A percentile compares a stretch with the other conserved stretches of the same genome.
phyloP scores from a whole-genome alignment of 2,329 filamentous ascomycete species.

The Teratosphaeria nubilosa region DNA sequence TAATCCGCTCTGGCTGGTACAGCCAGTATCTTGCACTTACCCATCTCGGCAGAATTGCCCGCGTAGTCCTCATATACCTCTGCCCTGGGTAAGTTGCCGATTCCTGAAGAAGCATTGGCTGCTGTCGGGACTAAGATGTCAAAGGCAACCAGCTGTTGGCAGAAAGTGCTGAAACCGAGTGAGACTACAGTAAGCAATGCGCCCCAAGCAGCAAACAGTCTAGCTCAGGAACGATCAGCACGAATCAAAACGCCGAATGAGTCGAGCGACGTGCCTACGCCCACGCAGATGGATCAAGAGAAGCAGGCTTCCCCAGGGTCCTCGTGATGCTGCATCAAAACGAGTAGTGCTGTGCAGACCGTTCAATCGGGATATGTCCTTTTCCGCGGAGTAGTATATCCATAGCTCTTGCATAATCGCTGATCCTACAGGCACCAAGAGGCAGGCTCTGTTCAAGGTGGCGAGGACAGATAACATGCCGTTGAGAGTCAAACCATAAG shows the following conservation, averaged over 20 bases:
- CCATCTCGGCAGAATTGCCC: background rate
- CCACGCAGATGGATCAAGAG: background rate
- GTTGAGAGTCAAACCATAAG: no score
- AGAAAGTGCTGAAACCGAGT: background rate
- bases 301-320: no score
- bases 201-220: background rate
- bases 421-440: background rate
- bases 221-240: background rate
- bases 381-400: background rate
- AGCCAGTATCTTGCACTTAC: background rate
- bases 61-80: no score
- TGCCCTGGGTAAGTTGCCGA: background rate
- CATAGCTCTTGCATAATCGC: constrained; percentile 1
- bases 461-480: background rate
- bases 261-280: no score
- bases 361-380: background rate
- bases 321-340: no score
- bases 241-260: no score
- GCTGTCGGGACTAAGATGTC: background rate
- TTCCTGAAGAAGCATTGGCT: background rate
- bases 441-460: constrained; percentile 1
- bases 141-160: background rate
- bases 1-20: no score
- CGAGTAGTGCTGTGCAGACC: no score
- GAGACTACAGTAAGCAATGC: background rate